Evolutionary conservation across 2,329 filamentous ascomycete genomes (phyloP).

Genomic region (Cladobotryum protrusum): DNA sequence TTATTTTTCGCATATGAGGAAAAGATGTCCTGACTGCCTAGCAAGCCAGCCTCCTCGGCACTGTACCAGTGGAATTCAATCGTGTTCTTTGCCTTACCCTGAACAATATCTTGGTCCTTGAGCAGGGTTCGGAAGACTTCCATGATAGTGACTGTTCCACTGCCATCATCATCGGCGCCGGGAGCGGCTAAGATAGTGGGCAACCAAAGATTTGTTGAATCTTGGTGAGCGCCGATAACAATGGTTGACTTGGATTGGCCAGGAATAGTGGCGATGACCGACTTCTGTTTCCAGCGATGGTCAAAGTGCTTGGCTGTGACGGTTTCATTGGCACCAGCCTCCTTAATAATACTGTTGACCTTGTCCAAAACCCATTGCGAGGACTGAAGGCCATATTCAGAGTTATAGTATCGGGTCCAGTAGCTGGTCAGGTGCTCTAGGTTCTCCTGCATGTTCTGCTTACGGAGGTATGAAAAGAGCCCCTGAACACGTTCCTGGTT

Average conservation of each 20-base stretch:
- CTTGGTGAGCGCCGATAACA: slow-evolving; percentile 87
- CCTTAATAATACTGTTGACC: slow-evolving; percentile 64
- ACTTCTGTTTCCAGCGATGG: slow-evolving; percentile 85
- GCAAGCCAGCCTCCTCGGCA: slow-evolving; percentile 79
- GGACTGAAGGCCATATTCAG: slow-evolving; percentile 71
- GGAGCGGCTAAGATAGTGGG: slow-evolving; percentile 79
- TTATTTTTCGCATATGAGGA: slow-evolving; percentile 65
- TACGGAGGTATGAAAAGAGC: slow-evolving; percentile 63
- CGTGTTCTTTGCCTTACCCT: slow-evolving; percentile 72
- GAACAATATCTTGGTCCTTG: slow-evolving; percentile 60
- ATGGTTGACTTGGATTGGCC: slow-evolving; percentile 79
- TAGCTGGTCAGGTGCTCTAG: slow-evolving; percentile 73
- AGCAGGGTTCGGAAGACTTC: slow-evolving; percentile 82
- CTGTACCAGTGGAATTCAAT: slow-evolving; percentile 97
- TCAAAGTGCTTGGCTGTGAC: slow-evolving; percentile 68
- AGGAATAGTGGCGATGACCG: slow-evolving; percentile 85
- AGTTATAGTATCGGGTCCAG: slow-evolving; percentile 78
- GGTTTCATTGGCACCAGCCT: slow-evolving; percentile 62
- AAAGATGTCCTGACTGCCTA: slow-evolving; percentile 89
- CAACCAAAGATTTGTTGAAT: slow-evolving; percentile 89
- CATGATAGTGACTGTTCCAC: slow-evolving; percentile 87
- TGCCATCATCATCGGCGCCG: slow-evolving; percentile 93
- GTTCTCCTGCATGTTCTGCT: slow-evolving; percentile 69
- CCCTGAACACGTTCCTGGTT: slow-evolving; percentile 61
- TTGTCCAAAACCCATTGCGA: slow-evolving; percentile 79